Conservation (phyloP, 108 stramenopile species). For the Conticribra weissflogii region DNA sequence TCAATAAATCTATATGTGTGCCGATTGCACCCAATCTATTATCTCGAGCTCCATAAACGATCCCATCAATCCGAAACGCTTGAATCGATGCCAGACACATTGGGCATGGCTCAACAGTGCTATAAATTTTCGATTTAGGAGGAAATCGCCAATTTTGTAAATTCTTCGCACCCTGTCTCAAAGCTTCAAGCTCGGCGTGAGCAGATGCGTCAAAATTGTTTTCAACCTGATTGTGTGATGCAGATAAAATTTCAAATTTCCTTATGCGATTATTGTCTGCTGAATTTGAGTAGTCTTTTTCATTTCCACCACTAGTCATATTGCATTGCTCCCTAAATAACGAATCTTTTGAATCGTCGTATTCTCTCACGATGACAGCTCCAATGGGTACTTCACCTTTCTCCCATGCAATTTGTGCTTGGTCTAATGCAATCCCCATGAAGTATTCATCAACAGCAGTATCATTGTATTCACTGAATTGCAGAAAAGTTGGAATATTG, state of each 20-base stretch:
- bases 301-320: background rate
- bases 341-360: background rate
- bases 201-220: constrained; percentile 78
- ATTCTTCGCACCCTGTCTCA: constrained; percentile 62
- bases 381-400: constrained; percentile 85
- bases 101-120: constrained; percentile 88
- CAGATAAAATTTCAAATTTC: constrained; percentile 60
- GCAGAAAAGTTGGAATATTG: too few relatives aligned
- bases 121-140: constrained; percentile 76
- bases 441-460: constrained; percentile 55
- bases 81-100: constrained; percentile 86
- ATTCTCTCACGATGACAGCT: constrained; percentile 64
- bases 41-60: constrained; percentile 88
- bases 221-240: constrained; percentile 82
- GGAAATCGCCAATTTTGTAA: constrained; percentile 80
- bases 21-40: constrained; percentile 78
- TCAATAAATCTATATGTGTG: constrained; percentile 69
- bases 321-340: background rate
- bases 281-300: background rate
- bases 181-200: constrained; percentile 82
- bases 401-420: constrained; percentile 59
- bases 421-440: constrained; percentile 69
- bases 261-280: constrained; percentile 9
- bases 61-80: constrained; percentile 76
- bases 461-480: constrained; percentile 18